These are phyloP conservation scores for Porphyra umbilicalis DNA, from an alignment of 31 red algal species.

Conservation along the genomic window DNA sequence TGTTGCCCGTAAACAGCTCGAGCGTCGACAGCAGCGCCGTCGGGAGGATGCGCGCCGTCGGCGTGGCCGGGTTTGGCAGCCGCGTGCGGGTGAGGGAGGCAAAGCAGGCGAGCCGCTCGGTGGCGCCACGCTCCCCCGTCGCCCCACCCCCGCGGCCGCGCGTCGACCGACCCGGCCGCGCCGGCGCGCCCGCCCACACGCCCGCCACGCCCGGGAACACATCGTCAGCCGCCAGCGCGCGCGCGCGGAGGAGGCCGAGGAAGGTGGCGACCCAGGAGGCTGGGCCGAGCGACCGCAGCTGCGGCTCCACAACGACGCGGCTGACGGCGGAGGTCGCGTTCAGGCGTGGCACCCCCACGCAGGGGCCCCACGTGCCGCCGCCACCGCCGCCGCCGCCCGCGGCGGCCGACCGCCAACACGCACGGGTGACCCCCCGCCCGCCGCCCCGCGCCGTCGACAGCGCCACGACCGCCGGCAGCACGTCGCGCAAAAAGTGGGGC, in stretches of 20 bases:
- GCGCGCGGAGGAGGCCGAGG: neutral
- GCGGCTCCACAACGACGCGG: neutral
- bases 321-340: neutral
- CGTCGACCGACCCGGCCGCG: no score
- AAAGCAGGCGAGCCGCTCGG: neutral
- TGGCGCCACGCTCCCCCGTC: neutral
- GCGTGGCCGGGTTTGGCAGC: neutral
- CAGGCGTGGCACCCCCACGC: neutral
- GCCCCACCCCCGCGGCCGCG: neutral
- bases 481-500: conserved; percentile 61
- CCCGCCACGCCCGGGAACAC: neutral
- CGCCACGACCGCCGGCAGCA: conserved; percentile 24
- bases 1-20: neutral
- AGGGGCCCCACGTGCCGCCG: neutral
- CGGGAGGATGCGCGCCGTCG: neutral
- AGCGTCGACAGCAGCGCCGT: neutral
- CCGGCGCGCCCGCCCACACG: neutral
- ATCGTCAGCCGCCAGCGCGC: neutral
- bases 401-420: neutral
- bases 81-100: neutral
- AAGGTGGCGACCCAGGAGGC: neutral
- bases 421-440: neutral
- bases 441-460: neutral
- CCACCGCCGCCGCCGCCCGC: neutral
- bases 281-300: neutral